These are phyloP conservation scores for Cladosporium cucumerinum DNA, from an alignment of 2,329 filamentous ascomycete genomes.

Conservation along the genomic window DNA sequence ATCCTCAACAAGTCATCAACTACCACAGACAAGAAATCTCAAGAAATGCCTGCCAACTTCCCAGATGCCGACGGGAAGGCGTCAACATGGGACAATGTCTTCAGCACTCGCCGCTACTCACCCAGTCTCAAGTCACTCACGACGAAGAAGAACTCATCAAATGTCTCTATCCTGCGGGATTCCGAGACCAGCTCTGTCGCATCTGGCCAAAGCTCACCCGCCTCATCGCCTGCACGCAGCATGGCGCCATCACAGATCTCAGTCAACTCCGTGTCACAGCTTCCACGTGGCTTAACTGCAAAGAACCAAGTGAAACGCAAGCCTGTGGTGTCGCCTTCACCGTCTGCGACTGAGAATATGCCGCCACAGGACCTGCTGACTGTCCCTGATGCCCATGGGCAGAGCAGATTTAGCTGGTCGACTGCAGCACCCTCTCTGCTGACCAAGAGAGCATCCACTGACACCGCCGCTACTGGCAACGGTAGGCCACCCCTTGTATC, in stretches of 20 bases:
- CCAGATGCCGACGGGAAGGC: constrained; percentile 20
- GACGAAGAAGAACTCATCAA: constrained; percentile 19
- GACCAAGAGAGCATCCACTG: constrained; percentile 22
- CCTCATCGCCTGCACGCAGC: constrained; percentile 22
- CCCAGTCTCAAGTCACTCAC: constrained; percentile 18
- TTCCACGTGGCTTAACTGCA: constrained; percentile 9
- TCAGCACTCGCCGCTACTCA: constrained; percentile 20
- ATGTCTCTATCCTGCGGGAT: constrained; percentile 25
- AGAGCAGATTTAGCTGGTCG: constrained; percentile 36
- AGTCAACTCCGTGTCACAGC: constrained; percentile 14
- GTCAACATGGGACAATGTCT: constrained; percentile 21
- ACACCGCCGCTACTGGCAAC: constrained; percentile 23
- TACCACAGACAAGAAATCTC: constrained; percentile 18
- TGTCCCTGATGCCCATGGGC: neutral
- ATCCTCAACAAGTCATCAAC: constrained; percentile 29
- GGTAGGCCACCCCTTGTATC: constrained; percentile 26
- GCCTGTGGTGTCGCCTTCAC: constrained; percentile 18
- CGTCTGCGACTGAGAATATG: constrained; percentile 23
- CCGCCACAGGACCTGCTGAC: constrained; percentile 19
- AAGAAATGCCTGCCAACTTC: constrained; percentile 23
- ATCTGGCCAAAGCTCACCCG: constrained; percentile 18
- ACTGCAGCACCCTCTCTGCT: constrained; percentile 29
- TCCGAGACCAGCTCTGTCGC: constrained; percentile 22
- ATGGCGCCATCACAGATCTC: constrained; percentile 16
- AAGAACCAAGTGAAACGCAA: constrained; percentile 26